Percentiles rank a stretch among this genome's conserved stretches.
These are phyloP conservation scores for Plasmodium chabaudi DNA, from an alignment of 169 alveolate genomes.

Conservation along the genomic window DNA sequence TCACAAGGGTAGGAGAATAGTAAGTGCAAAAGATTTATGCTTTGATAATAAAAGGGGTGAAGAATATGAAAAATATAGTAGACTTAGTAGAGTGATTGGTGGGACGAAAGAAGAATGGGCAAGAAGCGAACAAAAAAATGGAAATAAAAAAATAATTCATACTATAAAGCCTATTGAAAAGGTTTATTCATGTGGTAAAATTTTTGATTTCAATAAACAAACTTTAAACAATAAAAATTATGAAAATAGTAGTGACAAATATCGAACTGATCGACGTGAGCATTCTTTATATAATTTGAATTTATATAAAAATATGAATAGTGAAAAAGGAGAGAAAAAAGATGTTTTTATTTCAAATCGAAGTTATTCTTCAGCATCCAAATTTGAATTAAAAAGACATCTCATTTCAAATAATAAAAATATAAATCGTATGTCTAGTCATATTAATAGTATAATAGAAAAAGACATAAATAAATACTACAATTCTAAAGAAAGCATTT, in stretches of 20 bases:
- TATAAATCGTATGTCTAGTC: slow-evolving; percentile 30
- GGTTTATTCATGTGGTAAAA: not conserved
- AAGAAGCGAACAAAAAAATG: not conserved
- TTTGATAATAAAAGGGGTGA: not conserved
- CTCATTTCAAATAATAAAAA: slow-evolving; percentile 44
- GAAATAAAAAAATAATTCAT: not conserved
- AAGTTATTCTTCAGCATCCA: slow-evolving; percentile 51
- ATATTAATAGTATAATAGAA: slow-evolving; percentile 39
- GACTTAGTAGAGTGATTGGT: too few species aligned
- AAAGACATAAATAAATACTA: slow-evolving; percentile 45
- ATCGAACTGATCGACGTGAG: not conserved
- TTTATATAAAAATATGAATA: not conserved
- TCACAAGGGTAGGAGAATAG: slow-evolving; percentile 28
- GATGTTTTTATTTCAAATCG: slow-evolving; percentile 23
- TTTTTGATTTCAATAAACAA: not conserved
- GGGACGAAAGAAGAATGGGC: too few species aligned
- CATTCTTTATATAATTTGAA: not conserved
- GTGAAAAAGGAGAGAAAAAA: not conserved
- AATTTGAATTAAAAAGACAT: slow-evolving; percentile 31
- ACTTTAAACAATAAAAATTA: not conserved
- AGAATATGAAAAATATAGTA: too few species aligned
- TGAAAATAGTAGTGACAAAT: not conserved
- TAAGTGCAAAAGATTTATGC: not conserved
- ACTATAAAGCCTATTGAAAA: not conserved
- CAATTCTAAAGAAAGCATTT: slow-evolving; percentile 28